These are phyloP conservation scores for Ceratobasidium sp. DNA, from an alignment of 1,284 basidiomycete species.

Conservation along the genomic window DNA sequence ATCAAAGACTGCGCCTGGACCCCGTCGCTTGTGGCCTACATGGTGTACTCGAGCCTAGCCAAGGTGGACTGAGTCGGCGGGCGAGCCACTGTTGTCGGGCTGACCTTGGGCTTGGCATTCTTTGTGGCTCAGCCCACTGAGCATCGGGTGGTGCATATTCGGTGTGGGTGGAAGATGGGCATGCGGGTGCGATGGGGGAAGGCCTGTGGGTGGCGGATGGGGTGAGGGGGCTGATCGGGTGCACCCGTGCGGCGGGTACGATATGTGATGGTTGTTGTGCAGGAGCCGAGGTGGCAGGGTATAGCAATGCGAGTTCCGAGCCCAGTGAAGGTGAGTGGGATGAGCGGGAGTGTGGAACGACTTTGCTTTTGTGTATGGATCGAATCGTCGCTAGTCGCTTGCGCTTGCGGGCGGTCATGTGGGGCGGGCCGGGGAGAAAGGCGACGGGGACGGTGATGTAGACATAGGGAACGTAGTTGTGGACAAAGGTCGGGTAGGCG, in stretches of 20 bases:
- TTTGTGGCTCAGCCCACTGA: too few species aligned
- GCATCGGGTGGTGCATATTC: too few species aligned
- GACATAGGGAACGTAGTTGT: slow-evolving; percentile 22
- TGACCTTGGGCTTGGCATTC: too few species aligned
- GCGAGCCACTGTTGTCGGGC: too few species aligned
- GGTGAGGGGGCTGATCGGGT: too few species aligned
- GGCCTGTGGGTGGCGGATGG: too few species aligned
- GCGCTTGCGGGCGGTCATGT: slow-evolving; percentile 32
- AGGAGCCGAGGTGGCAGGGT: slow-evolving; percentile 17
- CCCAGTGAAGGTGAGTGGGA: slow-evolving; percentile 11
- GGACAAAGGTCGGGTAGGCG: slow-evolving; percentile 31
- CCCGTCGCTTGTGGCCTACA: too few species aligned
- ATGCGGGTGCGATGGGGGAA: too few species aligned
- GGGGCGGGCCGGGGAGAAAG: slow-evolving; percentile 28
- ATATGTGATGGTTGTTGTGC: slow-evolving; percentile 13
- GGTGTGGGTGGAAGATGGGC: too few species aligned
- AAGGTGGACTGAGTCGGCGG: too few species aligned
- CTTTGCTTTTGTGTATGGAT: slow-evolving; percentile 17
- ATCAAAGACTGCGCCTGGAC: too few species aligned
- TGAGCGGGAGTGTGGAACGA: slow-evolving; percentile 13
- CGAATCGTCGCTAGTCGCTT: slow-evolving; percentile 33
- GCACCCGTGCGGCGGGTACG: slow-evolving; percentile 10
- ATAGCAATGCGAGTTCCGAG: slow-evolving; percentile 6
- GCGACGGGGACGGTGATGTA: slow-evolving; percentile 33
- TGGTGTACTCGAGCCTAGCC: too few species aligned